Evolutionary conservation across 2,329 filamentous ascomycete genomes (phyloP), one percentile per base, ranked within the genome.

Genomic region (Beauveria rudraprayagi): DNA sequence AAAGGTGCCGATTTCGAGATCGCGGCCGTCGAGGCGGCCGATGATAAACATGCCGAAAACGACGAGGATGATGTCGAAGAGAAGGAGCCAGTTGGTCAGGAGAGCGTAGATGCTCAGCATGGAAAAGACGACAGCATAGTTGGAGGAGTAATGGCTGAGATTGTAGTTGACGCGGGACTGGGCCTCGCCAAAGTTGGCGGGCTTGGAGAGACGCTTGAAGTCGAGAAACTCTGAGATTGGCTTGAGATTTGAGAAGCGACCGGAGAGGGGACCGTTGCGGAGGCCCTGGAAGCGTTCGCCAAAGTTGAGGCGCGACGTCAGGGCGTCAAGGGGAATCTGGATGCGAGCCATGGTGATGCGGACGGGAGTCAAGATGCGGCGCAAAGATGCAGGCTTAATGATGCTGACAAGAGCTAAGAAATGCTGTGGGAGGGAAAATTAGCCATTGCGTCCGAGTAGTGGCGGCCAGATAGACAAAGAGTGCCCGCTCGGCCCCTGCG

Each of bases 151-250:
- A 80, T 97, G 89, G 74, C 89, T 86, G 66, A 99, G 79, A 77
- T 99, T 99, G 87, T 97, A 97, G 82, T 95, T 96, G 78, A 96
- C 87, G 66, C 93, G 87, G 68, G 88, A 92, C 77, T 97, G 93
- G 66, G 91, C 86, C 76, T 97, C 92, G 66, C 80, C 80, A 70
- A 97, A 97, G 79, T 95, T 95, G 72, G 84, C 85, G 30, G 94
- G 94, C 80, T 97, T 99, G 67, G 91, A 96, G 61, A 99, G 70
- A 68, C 92, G 91, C 85, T 97, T 97, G 78, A 97, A 76, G 77
- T 97, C 92, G 75, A 97, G 83, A 78, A 99, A 99, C 77, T 99
- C 94, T 73, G 88, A 87, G 68, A 97, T 76, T 64, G 94, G 93
- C 63, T 88, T 89, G 71, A 99, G 83, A 78, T 97, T 97, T 75